These are phyloP conservation scores for Neocucurbitaria cava DNA, from an alignment of 2,329 filamentous ascomycete genomes.

Conservation along the genomic window DNA sequence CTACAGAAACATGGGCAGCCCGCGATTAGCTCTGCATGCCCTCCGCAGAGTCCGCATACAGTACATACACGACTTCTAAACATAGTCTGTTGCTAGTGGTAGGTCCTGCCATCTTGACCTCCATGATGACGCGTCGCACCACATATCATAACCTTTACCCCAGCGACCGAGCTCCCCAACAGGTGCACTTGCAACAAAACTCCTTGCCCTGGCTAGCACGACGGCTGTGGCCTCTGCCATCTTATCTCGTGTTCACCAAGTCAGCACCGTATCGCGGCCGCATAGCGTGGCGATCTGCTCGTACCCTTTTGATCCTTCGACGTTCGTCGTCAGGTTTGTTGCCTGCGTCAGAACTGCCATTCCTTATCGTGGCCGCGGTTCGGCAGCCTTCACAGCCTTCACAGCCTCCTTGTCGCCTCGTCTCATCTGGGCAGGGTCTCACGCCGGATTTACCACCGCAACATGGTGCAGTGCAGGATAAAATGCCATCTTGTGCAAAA, in stretches of 20 bases:
- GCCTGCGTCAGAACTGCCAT: not conserved
- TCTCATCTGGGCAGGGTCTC: not conserved
- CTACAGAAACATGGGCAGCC: not conserved
- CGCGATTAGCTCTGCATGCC: not conserved
- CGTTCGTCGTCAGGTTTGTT: not conserved
- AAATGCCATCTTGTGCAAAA: not conserved
- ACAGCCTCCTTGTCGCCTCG: not conserved
- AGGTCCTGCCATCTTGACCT: not conserved
- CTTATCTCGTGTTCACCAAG: constrained; percentile 7
- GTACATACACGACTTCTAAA: not conserved
- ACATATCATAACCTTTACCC: constrained; percentile 38
- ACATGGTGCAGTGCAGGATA: not conserved
- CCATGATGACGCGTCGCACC: constrained; percentile 39
- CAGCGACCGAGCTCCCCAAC: not conserved
- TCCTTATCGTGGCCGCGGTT: not conserved
- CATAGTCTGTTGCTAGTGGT: not conserved
- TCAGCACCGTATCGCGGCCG: constrained; percentile 15
- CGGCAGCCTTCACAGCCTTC: not conserved
- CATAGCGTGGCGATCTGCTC: constrained; percentile 18
- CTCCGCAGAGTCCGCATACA: too few relatives aligned
- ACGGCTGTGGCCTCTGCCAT: constrained; percentile 5
- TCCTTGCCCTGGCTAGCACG: not conserved
- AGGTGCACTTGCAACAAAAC: not conserved
- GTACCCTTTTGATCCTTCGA: constrained; percentile 17
- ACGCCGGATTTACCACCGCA: not conserved